Evolutionary conservation across 805 yeast species (phyloP).

Genomic region (Saccharomycopsis sp.): DNA sequence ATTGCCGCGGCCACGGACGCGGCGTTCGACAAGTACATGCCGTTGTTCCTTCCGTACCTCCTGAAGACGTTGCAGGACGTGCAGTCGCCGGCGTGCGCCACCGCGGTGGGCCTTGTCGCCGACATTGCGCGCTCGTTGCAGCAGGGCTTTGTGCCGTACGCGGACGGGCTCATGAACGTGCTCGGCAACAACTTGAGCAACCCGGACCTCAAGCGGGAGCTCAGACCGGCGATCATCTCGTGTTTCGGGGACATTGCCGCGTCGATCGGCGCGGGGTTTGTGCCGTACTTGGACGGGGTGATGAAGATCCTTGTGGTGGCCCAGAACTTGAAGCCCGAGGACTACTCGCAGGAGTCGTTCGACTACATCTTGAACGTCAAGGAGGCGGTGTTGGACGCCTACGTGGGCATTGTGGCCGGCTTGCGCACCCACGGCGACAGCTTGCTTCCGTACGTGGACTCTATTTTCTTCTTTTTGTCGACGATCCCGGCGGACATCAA

Average conservation of each 20-base stretch:
- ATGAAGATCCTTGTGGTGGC: conserved; percentile 72
- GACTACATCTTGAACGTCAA: conserved; percentile 68
- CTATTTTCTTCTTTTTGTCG: conserved; percentile 65
- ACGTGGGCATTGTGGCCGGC: conserved; percentile 94
- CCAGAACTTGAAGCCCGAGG: conserved; percentile 55
- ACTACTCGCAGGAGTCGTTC: conserved; percentile 61
- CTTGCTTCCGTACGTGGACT: conserved; percentile 56
- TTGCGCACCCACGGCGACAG: conserved; percentile 60
- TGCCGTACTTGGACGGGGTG: conserved; percentile 70
- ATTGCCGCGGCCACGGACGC: conserved; percentile 75
- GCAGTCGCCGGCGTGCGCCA: conserved; percentile 75
- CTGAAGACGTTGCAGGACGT: conserved; percentile 73
- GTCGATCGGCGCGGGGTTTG: conserved; percentile 71
- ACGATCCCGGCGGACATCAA: conserved; percentile 52
- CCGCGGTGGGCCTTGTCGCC: conserved; percentile 93
- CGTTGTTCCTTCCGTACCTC: conserved; percentile 75
- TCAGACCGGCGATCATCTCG: conserved; percentile 81
- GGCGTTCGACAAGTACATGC: conserved; percentile 69
- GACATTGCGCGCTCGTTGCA: conserved; percentile 90
- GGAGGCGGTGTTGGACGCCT: conserved; percentile 91
- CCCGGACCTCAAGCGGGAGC: conserved; percentile 64
- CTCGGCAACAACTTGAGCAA: conserved; percentile 68
- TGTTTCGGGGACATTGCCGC: conserved; percentile 96
- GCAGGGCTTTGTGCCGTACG: conserved; percentile 60
- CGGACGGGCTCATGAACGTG: conserved; percentile 74